Percentiles rank a stretch among this genome's conserved stretches.
Conservation (phyloP, 2,329 filamentous ascomycete species). For the Karstenula rhodostoma region DNA sequence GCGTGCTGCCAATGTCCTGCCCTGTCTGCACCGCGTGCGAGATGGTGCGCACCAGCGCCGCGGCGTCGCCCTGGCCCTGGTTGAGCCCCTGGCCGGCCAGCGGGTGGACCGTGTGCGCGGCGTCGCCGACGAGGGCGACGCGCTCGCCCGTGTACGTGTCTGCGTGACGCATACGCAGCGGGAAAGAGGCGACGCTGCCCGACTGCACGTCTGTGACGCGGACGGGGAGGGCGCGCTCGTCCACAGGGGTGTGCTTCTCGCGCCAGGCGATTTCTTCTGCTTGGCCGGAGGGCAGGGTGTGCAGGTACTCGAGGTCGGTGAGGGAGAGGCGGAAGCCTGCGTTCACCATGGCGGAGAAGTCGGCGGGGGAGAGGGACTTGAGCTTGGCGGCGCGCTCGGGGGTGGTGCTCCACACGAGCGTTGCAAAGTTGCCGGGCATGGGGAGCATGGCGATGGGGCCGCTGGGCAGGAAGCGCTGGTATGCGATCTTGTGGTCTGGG, state of each 20-base stretch:
- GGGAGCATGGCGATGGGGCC: slow-evolving; percentile 93
- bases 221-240: slow-evolving; percentile 65
- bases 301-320: slow-evolving; percentile 84
- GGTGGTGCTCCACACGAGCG: slow-evolving; percentile 94
- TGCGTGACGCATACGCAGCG: slow-evolving; percentile 89
- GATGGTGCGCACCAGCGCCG: slow-evolving; percentile 77
- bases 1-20: slow-evolving; percentile 81
- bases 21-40: slow-evolving; percentile 81
- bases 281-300: slow-evolving; percentile 63
- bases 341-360: slow-evolving; percentile 90
- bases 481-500: slow-evolving; percentile 73
- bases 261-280: slow-evolving; percentile 87
- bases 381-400: slow-evolving; percentile 79
- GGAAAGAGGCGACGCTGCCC: slow-evolving; percentile 86
- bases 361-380: slow-evolving; percentile 74
- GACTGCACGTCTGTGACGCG: slow-evolving; percentile 75
- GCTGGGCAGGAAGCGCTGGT: slow-evolving; percentile 92
- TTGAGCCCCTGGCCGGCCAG: slow-evolving; percentile 95
- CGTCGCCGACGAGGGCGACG: slow-evolving; percentile 91
- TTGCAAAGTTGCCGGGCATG: slow-evolving; percentile 81
- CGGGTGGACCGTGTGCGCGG: slow-evolving; percentile 93
- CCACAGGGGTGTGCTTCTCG: slow-evolving; percentile 70
- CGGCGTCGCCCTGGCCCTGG: slow-evolving; percentile 88
- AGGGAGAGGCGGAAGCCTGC: slow-evolving; percentile 85
- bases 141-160: slow-evolving; percentile 90